These are phyloP conservation scores for Barnettozyma wickerhamii DNA, from an alignment of 805 yeast species.

Conservation along the genomic window DNA sequence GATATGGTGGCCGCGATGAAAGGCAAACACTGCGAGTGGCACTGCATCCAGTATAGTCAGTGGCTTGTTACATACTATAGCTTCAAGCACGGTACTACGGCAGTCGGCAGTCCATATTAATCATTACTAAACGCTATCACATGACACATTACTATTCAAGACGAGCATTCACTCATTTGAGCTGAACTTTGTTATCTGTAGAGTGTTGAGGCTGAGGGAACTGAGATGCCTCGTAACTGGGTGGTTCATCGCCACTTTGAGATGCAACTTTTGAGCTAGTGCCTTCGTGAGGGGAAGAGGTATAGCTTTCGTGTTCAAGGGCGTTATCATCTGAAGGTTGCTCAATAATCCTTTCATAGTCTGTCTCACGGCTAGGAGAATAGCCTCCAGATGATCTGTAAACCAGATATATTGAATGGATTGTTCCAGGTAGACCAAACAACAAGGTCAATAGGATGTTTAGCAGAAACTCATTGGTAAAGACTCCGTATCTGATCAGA, in stretches of 20 bases:
- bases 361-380: constrained; percentile 2
- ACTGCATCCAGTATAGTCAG: too few relatives aligned
- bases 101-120: not conserved
- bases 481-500: constrained; percentile 55
- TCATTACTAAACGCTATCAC: not conserved
- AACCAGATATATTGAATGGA: constrained; percentile 50
- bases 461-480: constrained; percentile 49
- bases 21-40: too few relatives aligned
- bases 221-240: constrained; percentile 17
- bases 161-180: too few relatives aligned
- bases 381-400: constrained; percentile 4
- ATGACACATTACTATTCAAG: not conserved
- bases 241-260: constrained; percentile 11
- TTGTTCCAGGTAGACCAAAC: constrained; percentile 73
- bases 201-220: not conserved
- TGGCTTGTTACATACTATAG: too few relatives aligned
- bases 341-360: constrained; percentile 22
- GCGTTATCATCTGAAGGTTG: not conserved
- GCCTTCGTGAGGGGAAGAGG: not conserved
- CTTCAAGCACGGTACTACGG: not conserved
- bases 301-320: not conserved
- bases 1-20: too few relatives aligned
- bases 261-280: constrained; percentile 1
- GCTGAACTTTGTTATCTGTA: constrained; percentile 25
- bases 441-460: constrained; percentile 64